phyloP scores from a whole-genome alignment of 176 grass and related monocot genomes.

The Thalia dealbata region DNA sequence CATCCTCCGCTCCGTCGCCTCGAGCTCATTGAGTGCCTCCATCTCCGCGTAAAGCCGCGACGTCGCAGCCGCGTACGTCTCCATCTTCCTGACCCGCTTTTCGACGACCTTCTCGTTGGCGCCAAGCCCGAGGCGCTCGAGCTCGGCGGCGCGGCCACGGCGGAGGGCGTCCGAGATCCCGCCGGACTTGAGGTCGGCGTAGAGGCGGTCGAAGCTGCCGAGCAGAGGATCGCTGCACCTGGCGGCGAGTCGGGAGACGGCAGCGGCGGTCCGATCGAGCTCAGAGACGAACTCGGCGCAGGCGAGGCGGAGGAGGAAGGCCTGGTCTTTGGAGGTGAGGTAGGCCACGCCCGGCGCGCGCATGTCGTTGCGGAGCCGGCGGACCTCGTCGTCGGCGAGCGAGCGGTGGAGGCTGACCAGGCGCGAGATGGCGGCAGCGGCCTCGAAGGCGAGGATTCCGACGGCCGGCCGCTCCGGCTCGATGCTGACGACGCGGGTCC shows the following conservation, averaged over 20 bases:
- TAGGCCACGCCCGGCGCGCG: conserved; percentile 69
- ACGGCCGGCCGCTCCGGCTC: no score
- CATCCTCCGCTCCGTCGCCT: conserved; percentile 56
- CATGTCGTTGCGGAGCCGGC: conserved; percentile 67
- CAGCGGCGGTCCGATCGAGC: conserved; percentile 39
- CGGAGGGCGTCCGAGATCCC: neutral
- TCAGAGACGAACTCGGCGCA: conserved; percentile 64
- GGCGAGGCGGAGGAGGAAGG: conserved; percentile 54
- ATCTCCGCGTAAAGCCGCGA: conserved; percentile 64
- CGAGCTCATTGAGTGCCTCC: conserved; percentile 65
- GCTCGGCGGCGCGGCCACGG: neutral
- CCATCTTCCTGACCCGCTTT: conserved; percentile 62
- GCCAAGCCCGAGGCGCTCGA: conserved; percentile 37
- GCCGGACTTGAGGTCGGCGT: conserved; percentile 45
- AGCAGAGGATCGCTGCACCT: conserved; percentile 34
- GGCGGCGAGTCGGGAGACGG: conserved; percentile 39
- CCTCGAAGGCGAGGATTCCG: no score
- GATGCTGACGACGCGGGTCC: no score
- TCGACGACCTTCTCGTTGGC: conserved; percentile 14
- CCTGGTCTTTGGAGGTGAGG: conserved; percentile 73
- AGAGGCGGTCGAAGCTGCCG: conserved; percentile 39
- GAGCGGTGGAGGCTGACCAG: conserved; percentile 71
- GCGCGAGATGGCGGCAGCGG: conserved; percentile 43
- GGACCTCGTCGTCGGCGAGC: conserved; percentile 47
- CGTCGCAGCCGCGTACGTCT: conserved; percentile 43